Conservation (phyloP, 2,329 filamentous ascomycete species). For the Diaporthe sp. region DNA sequence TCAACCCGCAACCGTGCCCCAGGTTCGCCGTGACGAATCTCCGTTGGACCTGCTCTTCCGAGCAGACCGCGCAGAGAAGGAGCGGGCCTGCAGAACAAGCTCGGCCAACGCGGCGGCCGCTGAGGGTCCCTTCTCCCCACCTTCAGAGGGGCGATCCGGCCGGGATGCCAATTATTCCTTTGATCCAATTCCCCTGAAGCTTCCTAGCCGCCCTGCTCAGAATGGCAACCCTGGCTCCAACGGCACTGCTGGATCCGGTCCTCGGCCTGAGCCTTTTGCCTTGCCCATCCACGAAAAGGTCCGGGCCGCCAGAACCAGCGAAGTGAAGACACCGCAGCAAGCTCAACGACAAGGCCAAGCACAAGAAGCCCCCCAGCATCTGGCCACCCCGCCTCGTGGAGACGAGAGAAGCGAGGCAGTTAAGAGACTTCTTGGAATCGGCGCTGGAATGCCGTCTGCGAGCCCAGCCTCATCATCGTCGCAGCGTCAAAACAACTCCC, state of each 20-base stretch:
- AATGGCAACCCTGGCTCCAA: conserved; percentile 43
- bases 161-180: conserved; percentile 43
- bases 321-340: conserved; percentile 11
- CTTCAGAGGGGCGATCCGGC: conserved; percentile 50
- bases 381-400: conserved; percentile 31
- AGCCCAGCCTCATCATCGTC: not conserved
- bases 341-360: conserved; percentile 10
- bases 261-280: conserved; percentile 20
- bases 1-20: conserved; percentile 52
- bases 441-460: conserved; percentile 1
- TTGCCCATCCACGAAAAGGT: conserved; percentile 30
- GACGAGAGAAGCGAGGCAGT: conserved; percentile 38
- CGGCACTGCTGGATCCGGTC: conserved; percentile 14
- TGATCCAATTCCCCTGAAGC: conserved; percentile 42
- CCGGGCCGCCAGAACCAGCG: conserved; percentile 5
- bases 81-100: conserved; percentile 68
- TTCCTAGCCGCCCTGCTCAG: conserved; percentile 46
- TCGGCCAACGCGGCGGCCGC: conserved; percentile 59
- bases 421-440: conserved; percentile 37
- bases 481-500: not conserved
- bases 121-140: conserved; percentile 66
- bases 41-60: conserved; percentile 93
- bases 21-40: conserved; percentile 69
- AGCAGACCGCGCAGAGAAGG: conserved; percentile 84
- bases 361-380: conserved; percentile 4